Evolutionary conservation across 2,329 filamentous ascomycete species (phyloP).

Genomic region (Phaeophleospora eucalypticola): DNA sequence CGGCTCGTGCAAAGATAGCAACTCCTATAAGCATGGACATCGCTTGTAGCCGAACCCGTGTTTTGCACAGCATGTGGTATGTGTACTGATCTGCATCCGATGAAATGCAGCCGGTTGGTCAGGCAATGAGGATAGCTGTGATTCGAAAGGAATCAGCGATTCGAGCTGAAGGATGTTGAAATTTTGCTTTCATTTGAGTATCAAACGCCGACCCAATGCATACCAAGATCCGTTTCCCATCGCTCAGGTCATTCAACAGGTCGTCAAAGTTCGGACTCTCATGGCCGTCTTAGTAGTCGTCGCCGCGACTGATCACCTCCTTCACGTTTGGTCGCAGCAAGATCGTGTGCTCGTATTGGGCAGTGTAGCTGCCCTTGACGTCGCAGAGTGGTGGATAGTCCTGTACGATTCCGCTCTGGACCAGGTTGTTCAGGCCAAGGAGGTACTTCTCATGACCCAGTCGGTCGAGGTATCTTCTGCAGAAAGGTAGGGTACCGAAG

Average conservation of each 20-base stretch:
- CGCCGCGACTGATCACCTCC: conserved; percentile 40
- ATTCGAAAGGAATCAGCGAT: no score
- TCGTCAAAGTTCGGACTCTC: background rate
- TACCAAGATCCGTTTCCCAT: background rate
- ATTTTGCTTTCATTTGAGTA: background rate
- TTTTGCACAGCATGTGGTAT: no score
- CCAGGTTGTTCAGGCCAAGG: conserved; percentile 55
- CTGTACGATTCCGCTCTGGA: conserved; percentile 56
- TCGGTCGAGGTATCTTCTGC: conserved; percentile 59
- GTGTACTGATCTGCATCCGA: no score
- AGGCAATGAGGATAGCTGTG: background rate
- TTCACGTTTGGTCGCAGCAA: conserved; percentile 39
- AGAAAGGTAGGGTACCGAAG: conserved; percentile 60
- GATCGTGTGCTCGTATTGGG: conserved; percentile 59
- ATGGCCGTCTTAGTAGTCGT: conserved; percentile 30
- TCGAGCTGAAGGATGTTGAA: background rate
- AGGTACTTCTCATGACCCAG: conserved; percentile 58
- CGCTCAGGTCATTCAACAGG: background rate
- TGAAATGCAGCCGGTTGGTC: no score
- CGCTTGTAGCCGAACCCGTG: no score
- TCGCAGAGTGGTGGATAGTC: conserved; percentile 56
- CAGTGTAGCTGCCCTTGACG: conserved; percentile 57
- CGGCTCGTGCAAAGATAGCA: no score
- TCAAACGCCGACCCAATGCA: background rate
- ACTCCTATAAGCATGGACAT: no score